Conservation (phyloP, 805 yeast species). For the Clavispora fructus region DNA sequence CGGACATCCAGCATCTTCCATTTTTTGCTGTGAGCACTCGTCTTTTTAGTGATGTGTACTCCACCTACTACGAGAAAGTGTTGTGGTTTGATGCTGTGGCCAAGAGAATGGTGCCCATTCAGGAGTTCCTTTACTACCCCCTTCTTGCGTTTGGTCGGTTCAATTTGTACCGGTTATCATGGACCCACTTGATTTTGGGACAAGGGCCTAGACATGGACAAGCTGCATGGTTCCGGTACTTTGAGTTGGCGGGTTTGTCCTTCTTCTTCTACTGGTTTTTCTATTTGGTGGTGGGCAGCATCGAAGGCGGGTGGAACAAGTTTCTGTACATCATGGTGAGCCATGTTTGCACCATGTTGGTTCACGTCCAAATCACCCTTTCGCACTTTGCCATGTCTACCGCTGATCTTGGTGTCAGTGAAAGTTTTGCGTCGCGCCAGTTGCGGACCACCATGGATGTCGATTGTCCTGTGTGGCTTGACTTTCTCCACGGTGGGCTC, state of each 20-base stretch:
- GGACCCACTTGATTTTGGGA: conserved; percentile 72
- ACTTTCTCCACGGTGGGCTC: conserved; percentile 85
- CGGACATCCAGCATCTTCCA: conserved; percentile 90
- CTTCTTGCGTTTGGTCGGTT: conserved; percentile 79
- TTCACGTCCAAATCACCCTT: conserved; percentile 88
- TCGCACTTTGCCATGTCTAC: conserved; percentile 95
- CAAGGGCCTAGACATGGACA: conserved; percentile 75
- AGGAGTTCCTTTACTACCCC: conserved; percentile 70
- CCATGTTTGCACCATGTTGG: conserved; percentile 80
- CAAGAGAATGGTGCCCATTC: conserved; percentile 52
- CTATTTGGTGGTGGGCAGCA: conserved; percentile 51
- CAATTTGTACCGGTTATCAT: conserved; percentile 74
- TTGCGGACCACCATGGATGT: conserved; percentile 92
- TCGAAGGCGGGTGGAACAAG: conserved; percentile 51
- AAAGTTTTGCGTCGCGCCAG: conserved; percentile 75
- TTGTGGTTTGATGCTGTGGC: conserved; percentile 69
- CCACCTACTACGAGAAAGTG: conserved; percentile 70
- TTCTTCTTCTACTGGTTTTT: conserved; percentile 81
- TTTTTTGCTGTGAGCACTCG: conserved; percentile 81
- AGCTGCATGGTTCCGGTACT: conserved; percentile 83
- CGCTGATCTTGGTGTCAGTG: conserved; percentile 74
- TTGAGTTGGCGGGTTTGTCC: conserved; percentile 63
- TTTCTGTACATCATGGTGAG: conserved; percentile 63
- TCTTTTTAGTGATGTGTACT: conserved; percentile 62
- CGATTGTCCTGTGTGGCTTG: conserved; percentile 90